Conservation (phyloP, 2,329 filamentous ascomycete species). For the Pestalotiopsis sp. region DNA sequence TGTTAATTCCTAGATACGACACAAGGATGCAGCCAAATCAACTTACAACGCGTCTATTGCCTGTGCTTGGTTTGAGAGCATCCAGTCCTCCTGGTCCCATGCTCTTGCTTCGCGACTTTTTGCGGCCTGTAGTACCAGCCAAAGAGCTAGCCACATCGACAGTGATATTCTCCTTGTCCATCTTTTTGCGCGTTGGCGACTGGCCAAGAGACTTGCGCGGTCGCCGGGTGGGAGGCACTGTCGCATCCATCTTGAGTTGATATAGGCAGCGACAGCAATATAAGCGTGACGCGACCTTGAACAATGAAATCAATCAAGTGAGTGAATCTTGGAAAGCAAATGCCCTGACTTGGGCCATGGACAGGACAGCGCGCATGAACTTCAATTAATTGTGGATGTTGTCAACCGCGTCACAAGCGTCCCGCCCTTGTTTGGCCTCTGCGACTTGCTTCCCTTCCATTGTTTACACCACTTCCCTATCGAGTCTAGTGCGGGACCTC, state of each 20-base stretch:
- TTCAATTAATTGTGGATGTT: not conserved
- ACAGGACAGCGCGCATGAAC: not conserved
- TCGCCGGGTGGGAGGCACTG: constrained; percentile 59
- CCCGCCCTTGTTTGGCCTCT: not conserved
- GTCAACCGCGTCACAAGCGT: constrained; percentile 1
- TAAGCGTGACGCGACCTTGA: not conserved
- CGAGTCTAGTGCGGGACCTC: constrained; percentile 2
- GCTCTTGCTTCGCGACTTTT: constrained; percentile 91
- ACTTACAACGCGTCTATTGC: constrained; percentile 79
- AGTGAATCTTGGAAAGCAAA: not conserved
- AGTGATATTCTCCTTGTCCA: constrained; percentile 80
- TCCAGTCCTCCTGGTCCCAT: constrained; percentile 90
- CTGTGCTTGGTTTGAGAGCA: constrained; percentile 72
- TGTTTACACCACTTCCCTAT: constrained; percentile 17
- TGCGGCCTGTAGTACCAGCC: constrained; percentile 49
- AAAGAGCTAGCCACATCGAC: constrained; percentile 62
- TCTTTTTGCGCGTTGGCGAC: constrained; percentile 54
- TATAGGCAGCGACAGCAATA: not conserved
- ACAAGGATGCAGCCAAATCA: not conserved
- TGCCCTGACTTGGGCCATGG: not conserved
- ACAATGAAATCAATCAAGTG: not conserved
- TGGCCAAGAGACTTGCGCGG: constrained; percentile 73
- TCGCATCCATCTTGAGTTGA: constrained; percentile 39
- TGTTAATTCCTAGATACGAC: not conserved
- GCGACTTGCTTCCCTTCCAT: not conserved